Percentiles rank a stretch among this genome's conserved stretches.
These are phyloP conservation scores for Papilionanthe hybrid DNA, from an alignment of 116 monocot species.

Conservation along the genomic window DNA sequence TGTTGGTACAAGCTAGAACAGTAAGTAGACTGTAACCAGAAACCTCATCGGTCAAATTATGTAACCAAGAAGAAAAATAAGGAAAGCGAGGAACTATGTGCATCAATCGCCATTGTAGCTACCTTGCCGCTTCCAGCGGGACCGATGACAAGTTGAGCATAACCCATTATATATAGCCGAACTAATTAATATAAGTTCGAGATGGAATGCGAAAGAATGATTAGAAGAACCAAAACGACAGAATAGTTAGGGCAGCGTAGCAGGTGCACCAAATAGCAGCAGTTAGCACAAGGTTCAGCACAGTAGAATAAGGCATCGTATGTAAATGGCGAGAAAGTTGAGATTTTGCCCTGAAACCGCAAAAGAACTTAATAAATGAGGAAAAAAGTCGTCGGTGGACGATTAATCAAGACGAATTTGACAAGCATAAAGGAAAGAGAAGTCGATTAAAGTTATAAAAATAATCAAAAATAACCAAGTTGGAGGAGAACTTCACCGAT, in stretches of 20 bases:
- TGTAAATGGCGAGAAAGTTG: background rate
- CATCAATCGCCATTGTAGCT: background rate
- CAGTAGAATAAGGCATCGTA: constrained; percentile 15
- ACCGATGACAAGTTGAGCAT: constrained; percentile 89
- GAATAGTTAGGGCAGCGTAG: constrained; percentile 24
- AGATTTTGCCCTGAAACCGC: background rate
- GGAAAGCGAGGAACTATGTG: background rate
- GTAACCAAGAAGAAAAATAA: background rate
- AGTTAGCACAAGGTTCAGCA: constrained; percentile 23
- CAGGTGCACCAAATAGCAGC: constrained; percentile 40
- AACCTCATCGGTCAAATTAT: background rate
- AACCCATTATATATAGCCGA: constrained; percentile 56
- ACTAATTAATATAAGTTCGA: background rate
- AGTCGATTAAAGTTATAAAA: background rate
- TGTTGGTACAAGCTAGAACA: constrained; percentile 87
- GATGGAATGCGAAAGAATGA: background rate
- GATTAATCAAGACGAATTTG: background rate
- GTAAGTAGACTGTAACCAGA: constrained; percentile 67
- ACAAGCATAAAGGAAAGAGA: background rate
- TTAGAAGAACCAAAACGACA: constrained; percentile 13
- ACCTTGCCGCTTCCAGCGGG: constrained; percentile 97
- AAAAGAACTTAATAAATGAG: background rate
- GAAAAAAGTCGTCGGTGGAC: background rate
- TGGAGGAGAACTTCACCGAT: background rate
- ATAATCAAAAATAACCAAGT: background rate